Conservation (phyloP, 2,329 filamentous ascomycete genomes). For the Elsinoe arachidis region DNA sequence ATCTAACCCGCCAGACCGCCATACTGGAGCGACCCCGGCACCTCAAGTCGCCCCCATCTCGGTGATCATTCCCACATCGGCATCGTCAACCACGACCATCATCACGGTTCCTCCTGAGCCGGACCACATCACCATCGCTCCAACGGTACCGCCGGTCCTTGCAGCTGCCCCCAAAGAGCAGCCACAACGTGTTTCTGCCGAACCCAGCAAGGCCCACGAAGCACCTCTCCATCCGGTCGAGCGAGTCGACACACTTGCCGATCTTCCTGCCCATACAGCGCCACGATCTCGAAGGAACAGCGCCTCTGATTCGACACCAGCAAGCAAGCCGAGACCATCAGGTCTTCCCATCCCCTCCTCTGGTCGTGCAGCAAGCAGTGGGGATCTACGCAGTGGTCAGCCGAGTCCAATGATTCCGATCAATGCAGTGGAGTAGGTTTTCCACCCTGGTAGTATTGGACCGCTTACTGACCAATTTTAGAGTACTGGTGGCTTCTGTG, state of each 20-base stretch:
- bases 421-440: conserved; percentile 16
- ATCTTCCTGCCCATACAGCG: conserved; percentile 9
- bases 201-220: not conserved
- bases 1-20: not conserved
- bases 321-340: conserved; percentile 4
- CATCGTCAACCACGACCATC: not conserved
- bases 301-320: conserved; percentile 5
- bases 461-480: not conserved
- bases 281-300: conserved; percentile 13
- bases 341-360: conserved; percentile 1
- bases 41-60: conserved; percentile 2
- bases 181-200: not conserved
- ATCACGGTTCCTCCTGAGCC: conserved; percentile 8
- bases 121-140: conserved; percentile 8
- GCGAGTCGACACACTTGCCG: conserved; percentile 13
- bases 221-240: conserved; percentile 6
- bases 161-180: not conserved
- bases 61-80: not conserved
- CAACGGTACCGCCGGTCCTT: not conserved
- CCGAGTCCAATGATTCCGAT: conserved; percentile 17
- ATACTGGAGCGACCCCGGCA: not conserved
- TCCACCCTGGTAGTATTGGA: not conserved
- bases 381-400: conserved; percentile 16
- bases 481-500: conserved; percentile 12
- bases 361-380: conserved; percentile 13